phyloP scores from a whole-genome alignment of 2,329 filamentous ascomycete genomes.

The Cytospora piceae region DNA sequence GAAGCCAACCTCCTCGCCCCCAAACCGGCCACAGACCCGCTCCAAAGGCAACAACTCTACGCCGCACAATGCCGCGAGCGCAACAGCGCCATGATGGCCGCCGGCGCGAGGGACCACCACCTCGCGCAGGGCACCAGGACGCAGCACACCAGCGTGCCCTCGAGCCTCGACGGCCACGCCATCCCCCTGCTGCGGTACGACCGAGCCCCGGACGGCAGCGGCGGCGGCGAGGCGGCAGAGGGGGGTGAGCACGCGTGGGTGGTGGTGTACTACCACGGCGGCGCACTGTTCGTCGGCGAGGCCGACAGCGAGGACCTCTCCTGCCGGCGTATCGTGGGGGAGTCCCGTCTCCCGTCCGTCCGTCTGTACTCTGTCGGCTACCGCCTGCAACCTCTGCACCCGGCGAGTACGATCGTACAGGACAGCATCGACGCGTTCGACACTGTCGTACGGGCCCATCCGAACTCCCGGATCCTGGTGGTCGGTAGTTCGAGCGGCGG shows the following conservation, averaged over 20 bases:
- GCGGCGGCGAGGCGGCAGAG: neutral
- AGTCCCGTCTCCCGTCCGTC: conserved; percentile 33
- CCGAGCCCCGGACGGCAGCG: conserved; percentile 23
- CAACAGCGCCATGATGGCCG: conserved; percentile 42
- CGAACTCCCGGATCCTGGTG: conserved; percentile 39
- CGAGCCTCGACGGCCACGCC: conserved; percentile 39
- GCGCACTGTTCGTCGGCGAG: conserved; percentile 51
- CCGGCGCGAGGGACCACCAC: conserved; percentile 42
- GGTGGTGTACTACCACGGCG: conserved; percentile 54
- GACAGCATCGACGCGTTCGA: conserved; percentile 47
- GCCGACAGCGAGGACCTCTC: conserved; percentile 54
- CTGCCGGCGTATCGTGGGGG: conserved; percentile 47
- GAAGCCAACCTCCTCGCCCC: conserved; percentile 36
- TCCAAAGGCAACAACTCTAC: conserved; percentile 46
- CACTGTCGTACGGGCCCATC: conserved; percentile 29
- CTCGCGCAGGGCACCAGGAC: conserved; percentile 42
- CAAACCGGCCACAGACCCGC: conserved; percentile 35
- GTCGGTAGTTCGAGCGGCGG: conserved; percentile 54
- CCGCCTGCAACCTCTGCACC: conserved; percentile 47
- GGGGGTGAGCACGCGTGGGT: conserved; percentile 33
- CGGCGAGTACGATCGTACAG: conserved; percentile 45
- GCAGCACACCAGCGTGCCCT: conserved; percentile 38
- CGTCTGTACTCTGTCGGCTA: conserved; percentile 52
- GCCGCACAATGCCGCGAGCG: conserved; percentile 45
- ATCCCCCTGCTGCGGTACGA: conserved; percentile 46